phyloP scores from a whole-genome alignment of 2,329 filamentous ascomycete genomes.

The Scortechinia acanthostroma region DNA sequence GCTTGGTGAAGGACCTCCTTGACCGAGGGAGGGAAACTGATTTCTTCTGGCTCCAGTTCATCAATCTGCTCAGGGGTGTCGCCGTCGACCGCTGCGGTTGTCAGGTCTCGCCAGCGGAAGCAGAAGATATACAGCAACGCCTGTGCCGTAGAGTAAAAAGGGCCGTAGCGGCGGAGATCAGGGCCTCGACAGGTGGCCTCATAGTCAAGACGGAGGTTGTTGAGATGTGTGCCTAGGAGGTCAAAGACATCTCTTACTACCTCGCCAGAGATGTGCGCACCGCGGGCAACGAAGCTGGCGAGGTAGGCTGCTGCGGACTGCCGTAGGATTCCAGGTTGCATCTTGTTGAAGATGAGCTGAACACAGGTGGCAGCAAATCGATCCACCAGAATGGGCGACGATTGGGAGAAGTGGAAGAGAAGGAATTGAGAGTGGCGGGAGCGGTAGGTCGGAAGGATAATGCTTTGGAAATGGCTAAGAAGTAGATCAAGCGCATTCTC shows the following conservation, averaged over 20 bases:
- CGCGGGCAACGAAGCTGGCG: conserved; percentile 87
- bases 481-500: conserved; percentile 72
- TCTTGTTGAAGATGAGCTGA: conserved; percentile 63
- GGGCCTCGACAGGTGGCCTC: conserved; percentile 74
- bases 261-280: conserved; percentile 69
- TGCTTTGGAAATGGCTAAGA: conserved; percentile 76
- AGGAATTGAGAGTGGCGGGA: conserved; percentile 93
- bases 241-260: conserved; percentile 78
- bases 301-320: conserved; percentile 87
- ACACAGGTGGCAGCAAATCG: conserved; percentile 76
- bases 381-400: conserved; percentile 70
- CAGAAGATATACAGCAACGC: conserved; percentile 91
- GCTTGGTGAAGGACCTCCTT: conserved; percentile 70
- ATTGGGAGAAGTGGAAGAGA: conserved; percentile 89
- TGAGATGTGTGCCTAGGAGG: conserved; percentile 71
- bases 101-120: conserved; percentile 92
- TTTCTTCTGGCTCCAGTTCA: conserved; percentile 61
- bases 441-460: conserved; percentile 83
- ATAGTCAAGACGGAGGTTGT: conserved; percentile 66
- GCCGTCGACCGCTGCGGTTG: conserved; percentile 49
- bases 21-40: conserved; percentile 70
- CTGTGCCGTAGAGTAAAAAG: conserved; percentile 84
- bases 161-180: conserved; percentile 74
- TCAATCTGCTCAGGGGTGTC: conserved; percentile 55
- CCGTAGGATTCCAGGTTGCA: conserved; percentile 66